Base-by-base conservation (phyloP, 2,329 filamentous ascomycete species). In the Teratosphaeria pseudoeucalypti region DNA sequence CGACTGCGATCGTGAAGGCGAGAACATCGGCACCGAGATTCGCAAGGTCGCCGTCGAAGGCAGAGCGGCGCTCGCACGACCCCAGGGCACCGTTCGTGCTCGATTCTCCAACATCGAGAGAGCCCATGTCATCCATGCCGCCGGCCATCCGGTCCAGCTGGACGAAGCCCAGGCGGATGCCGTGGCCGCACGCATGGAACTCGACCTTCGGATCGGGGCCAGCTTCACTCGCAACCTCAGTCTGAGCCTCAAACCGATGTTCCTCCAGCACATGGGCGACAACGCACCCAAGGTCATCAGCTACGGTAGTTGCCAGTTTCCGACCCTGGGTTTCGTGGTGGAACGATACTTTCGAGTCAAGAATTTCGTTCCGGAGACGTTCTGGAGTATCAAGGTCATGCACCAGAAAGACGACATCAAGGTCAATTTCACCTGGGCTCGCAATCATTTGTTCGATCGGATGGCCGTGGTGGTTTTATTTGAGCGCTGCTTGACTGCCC, bases 1-100 rank as follows among this genome's bases (percentile, higher is more conserved):
- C 0, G 94, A 99, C 80, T 97, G 94, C 74, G 94, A 99, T 79
- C 85, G 92, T 58, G 94, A 99, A 79, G 94, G 94, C 39, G 94
- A 99, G 73, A 89, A 97, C 71, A 99, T 99, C 66, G 94, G 94
- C 6, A 82, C 88, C 47, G 92, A 99, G 73, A 92, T 99, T 62
- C 86, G 90, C 53, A 83, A 88, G 57, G 87, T 92, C 60, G 94
- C 94, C 5, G 78, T 80, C 54, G 85, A 85, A 68, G 86, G 83
- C 10, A 97, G 96, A 64, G 74, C 80, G 10, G 78, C 78, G 1
- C 85, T 99, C 52, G 60, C 39, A 7, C 58, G 69, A n/a, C 63
- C 69, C 9, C 71, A 70, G 12, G 81, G 90, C 62, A 83, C 96
- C 60, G 94, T 90, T 70, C 83, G 94, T 67, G 94, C 94, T 14